These are phyloP conservation scores for Eucalyptus cloeziana DNA, from an alignment of 345 rosid genomes.

Conservation along the genomic window DNA sequence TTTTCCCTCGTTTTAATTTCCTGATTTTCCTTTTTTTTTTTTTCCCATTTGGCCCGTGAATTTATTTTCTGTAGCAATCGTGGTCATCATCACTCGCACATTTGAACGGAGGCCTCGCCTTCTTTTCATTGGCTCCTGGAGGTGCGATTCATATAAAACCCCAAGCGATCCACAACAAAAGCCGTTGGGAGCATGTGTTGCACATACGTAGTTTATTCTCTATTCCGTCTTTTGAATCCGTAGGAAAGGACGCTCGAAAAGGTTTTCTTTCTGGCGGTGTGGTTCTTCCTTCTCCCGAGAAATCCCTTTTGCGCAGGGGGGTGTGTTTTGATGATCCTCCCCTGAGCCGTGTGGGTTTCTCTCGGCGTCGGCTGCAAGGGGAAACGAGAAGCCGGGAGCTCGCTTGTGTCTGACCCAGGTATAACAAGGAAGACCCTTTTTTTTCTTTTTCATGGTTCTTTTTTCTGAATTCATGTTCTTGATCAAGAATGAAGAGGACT, in stretches of 20 bases:
- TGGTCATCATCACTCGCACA: neutral
- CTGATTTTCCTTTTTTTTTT: neutral
- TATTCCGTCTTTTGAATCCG: neutral
- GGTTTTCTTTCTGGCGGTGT: neutral
- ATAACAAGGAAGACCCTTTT: neutral
- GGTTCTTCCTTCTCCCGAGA: neutral
- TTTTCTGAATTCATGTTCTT: neutral
- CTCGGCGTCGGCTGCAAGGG: neutral
- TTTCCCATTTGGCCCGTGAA: neutral
- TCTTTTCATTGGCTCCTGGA: neutral
- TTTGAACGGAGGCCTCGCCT: neutral
- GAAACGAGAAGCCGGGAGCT: neutral
- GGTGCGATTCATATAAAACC: neutral
- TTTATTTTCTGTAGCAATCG: neutral
- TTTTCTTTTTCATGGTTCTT: neutral
- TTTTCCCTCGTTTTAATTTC: neutral
- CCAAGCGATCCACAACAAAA: neutral
- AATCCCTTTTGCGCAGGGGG: neutral
- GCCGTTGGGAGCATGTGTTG: neutral
- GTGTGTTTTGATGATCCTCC: neutral
- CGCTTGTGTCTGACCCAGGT: neutral
- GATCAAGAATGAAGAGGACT: neutral
- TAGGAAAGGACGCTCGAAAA: neutral
- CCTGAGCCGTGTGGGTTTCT: neutral
- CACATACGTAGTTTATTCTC: neutral